These are phyloP conservation scores for Plasmodium billcollinsi DNA, from an alignment of 169 alveolate species.

Conservation along the genomic window DNA sequence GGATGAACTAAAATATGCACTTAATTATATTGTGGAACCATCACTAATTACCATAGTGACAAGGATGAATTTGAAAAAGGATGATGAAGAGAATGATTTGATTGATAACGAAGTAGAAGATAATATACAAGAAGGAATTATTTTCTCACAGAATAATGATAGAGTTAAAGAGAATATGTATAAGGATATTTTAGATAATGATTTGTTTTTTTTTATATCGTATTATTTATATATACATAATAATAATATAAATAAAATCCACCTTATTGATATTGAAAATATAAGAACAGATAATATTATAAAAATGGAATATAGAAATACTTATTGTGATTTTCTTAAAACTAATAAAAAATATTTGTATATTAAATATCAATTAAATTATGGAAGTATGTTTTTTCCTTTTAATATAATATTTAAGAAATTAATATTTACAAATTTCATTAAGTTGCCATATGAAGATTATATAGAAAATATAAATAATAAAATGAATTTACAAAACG, in stretches of 20 bases:
- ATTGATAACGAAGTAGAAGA: background rate
- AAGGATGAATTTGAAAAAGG: background rate
- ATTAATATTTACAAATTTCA: slow-evolving; percentile 1
- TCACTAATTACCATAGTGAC: slow-evolving; percentile 57
- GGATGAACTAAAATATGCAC: slow-evolving; percentile 15
- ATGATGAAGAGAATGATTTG: background rate
- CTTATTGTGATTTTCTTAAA: slow-evolving; percentile 44
- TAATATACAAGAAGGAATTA: background rate
- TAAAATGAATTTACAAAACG: slow-evolving; percentile 6
- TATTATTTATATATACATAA: slow-evolving; percentile 60
- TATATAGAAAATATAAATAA: background rate
- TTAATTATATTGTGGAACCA: slow-evolving; percentile 21
- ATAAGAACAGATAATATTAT: slow-evolving; percentile 4
- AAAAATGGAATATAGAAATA: slow-evolving; percentile 22
- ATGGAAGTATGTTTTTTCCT: slow-evolving; percentile 41
- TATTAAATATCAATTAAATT: slow-evolving; percentile 28
- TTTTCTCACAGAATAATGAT: background rate
- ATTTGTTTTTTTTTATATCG: background rate
- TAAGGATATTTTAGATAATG: background rate
- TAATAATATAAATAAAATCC: slow-evolving; percentile 31
- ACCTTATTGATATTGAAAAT: slow-evolving; percentile 8
- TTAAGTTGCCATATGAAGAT: slow-evolving; percentile 27
- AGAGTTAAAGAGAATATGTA: background rate
- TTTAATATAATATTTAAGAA: slow-evolving; percentile 43
- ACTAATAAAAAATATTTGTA: slow-evolving; percentile 7